Base-by-base conservation (phyloP, 2,329 filamentous ascomycete species). In the Phialophora expanda region DNA sequence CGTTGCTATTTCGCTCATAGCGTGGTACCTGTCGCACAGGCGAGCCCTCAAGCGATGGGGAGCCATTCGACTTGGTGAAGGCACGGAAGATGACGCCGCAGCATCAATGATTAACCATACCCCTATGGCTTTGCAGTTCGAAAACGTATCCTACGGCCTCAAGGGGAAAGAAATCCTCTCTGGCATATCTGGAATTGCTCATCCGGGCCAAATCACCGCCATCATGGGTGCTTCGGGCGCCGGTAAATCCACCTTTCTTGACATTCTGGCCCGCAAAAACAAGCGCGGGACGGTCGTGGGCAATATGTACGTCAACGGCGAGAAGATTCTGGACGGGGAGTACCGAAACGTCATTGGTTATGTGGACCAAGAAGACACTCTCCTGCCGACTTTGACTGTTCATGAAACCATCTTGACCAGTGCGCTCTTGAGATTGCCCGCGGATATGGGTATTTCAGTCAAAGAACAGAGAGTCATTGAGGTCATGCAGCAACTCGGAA, bases 151-250 rank as follows among this genome's bases (percentile, higher is more conserved):
- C 0, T 99, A 99, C 75, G 84, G 85, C 24, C 84, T 99, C 44
- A 96, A 96, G 70, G 92, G 92, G 46, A 97, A 92, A 78, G 85
- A 90, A 60, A 97, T 99, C 55, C 83, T 99, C 2, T 85, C 85
- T 17, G 87, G 86, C 14, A 90, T 99, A 38, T 89, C 90, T 70
- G 95, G 95, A 55, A 88, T 92, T 50, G 93, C 94, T n/a, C 90
- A 90, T 71, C 93, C 94, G 2, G 96, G 96, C n/a, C 93, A 99
- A 76, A 87, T 98, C 7, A 92, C 94, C 71, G 95, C 95, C 8
- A 96, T 99, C 73, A 99, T 99, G 94, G 95, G 95, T 64, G 94
- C 95, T 7, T 99, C 95, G 0, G 95, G 95, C 32, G 96, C 95
- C 50, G 95, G 95, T 66, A 99, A 99, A 80, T 99, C 95, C 0